Conservation (phyloP, 176 grass and related monocot species). For the Rhynchospora breviuscula region DNA sequence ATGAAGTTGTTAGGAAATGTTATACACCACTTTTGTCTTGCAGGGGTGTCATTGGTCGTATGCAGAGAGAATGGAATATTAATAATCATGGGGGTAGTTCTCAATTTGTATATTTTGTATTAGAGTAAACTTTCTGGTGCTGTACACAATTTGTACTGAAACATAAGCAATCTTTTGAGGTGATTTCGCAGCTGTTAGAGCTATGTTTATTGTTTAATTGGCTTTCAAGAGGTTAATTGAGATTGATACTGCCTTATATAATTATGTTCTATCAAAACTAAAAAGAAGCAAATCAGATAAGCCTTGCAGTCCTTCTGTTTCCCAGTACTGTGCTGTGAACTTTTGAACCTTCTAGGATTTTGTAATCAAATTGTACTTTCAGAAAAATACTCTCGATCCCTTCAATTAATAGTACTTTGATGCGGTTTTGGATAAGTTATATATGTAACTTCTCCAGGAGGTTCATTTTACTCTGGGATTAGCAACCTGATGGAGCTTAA, state of each 20-base stretch:
- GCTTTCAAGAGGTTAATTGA: background rate
- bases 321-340: constrained; percentile 31
- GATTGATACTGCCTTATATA: background rate
- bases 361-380: constrained; percentile 67
- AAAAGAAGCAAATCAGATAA: background rate
- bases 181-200: background rate
- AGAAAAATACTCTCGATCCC: background rate
- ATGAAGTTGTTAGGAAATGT: constrained; percentile 1
- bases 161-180: background rate
- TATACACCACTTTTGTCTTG: constrained; percentile 16
- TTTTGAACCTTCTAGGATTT: constrained; percentile 60
- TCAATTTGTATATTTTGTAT: background rate
- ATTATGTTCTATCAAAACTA: background rate
- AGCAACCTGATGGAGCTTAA: constrained; percentile 68
- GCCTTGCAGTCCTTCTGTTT: background rate
- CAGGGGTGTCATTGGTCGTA: constrained; percentile 43
- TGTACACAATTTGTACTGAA: background rate
- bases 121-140: background rate
- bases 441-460: constrained; percentile 36
- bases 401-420: background rate
- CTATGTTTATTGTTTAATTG: background rate
- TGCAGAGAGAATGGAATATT: constrained; percentile 52
- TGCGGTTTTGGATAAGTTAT: background rate
- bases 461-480: constrained; percentile 54
- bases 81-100: constrained; percentile 37